Evolutionary conservation across 2,329 filamentous ascomycete genomes (phyloP).

Genomic region (Colletotrichum liriopes): DNA sequence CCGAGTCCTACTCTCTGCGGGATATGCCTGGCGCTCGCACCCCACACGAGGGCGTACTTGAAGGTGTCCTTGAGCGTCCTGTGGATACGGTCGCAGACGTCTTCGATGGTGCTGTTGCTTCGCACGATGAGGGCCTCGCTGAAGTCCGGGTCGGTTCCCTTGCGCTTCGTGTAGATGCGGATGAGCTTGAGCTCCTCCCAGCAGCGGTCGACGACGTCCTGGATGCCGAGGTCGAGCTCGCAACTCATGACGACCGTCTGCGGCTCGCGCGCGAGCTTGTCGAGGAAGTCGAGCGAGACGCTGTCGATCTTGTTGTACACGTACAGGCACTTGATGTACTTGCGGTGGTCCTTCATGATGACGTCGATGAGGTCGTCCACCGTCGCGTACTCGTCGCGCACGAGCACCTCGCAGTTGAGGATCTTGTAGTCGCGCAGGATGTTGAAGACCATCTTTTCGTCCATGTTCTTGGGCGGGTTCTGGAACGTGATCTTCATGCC

Average conservation of each 20-base stretch:
- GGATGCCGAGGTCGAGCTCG: conserved; percentile 92
- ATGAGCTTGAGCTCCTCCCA: conserved; percentile 95
- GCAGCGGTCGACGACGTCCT: conserved; percentile 93
- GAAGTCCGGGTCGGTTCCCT: conserved; percentile 92
- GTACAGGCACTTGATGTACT: conserved; percentile 95
- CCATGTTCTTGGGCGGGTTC: conserved; percentile 87
- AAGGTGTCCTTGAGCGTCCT: conserved; percentile 97
- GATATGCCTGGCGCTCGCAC: conserved; percentile 93
- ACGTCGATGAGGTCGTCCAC: conserved; percentile 99
- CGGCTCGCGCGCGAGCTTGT: conserved; percentile 91
- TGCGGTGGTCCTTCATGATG: conserved; percentile 99
- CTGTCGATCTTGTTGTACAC: conserved; percentile 99
- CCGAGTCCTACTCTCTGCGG: conserved; percentile 92
- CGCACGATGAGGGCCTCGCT: conserved; percentile 93
- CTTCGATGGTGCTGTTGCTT: conserved; percentile 89
- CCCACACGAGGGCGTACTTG: conserved; percentile 99
- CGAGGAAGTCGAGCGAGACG: conserved; percentile 92
- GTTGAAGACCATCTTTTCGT: conserved; percentile 99
- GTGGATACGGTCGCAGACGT: conserved; percentile 97
- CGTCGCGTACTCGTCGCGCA: conserved; percentile 94
- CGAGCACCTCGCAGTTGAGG: conserved; percentile 95
- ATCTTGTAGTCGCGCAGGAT: conserved; percentile 99
- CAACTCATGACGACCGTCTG: conserved; percentile 98
- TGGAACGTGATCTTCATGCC: conserved; percentile 99
- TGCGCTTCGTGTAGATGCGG: conserved; percentile 96